A percentile compares a stretch with the other conserved stretches of the same genome.
phyloP scores from a whole-genome alignment of 208 protist species.

The Trypanosoma congolense region DNA sequence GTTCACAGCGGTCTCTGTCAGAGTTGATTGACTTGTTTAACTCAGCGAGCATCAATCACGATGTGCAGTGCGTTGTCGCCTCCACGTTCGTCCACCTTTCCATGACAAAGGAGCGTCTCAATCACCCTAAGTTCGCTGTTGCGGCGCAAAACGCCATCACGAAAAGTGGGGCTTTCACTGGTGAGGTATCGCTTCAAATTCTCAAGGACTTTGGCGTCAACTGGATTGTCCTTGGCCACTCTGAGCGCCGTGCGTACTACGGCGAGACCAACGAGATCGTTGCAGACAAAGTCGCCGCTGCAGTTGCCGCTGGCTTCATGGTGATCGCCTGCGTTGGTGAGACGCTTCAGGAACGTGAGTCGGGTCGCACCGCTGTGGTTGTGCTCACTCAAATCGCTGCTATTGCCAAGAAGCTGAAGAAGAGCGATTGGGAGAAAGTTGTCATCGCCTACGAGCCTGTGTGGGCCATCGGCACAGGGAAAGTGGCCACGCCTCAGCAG shows the following conservation, averaged over 20 bases:
- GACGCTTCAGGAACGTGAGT: conserved; percentile 90
- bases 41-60: conserved; percentile 42
- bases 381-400: conserved; percentile 87
- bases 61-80: conserved; percentile 88
- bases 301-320: conserved; percentile 80
- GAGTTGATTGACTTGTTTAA: conserved; percentile 79
- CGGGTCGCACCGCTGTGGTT: conserved; percentile 88
- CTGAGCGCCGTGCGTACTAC: conserved; percentile 95
- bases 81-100: conserved; percentile 80
- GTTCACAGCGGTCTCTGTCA: conserved; percentile 60
- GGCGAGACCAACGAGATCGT: conserved; percentile 90
- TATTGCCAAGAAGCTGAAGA: conserved; percentile 60
- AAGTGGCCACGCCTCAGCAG: conserved; percentile 94
- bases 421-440: conserved; percentile 87
- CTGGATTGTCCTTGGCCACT: conserved; percentile 97
- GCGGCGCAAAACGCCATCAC: conserved; percentile 85
- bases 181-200: conserved; percentile 86
- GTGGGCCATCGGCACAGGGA: conserved; percentile 99
- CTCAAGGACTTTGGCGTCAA: conserved; percentile 91
- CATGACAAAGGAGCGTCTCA: conserved; percentile 56
- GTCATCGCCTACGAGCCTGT: conserved; percentile 99
- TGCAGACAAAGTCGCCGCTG: conserved; percentile 88
- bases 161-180: conserved; percentile 87
- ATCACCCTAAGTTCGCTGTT: conserved; percentile 68
- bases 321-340: conserved; percentile 98